Conservation (phyloP, 805 yeast species). For the Limtongia smithiae region DNA sequence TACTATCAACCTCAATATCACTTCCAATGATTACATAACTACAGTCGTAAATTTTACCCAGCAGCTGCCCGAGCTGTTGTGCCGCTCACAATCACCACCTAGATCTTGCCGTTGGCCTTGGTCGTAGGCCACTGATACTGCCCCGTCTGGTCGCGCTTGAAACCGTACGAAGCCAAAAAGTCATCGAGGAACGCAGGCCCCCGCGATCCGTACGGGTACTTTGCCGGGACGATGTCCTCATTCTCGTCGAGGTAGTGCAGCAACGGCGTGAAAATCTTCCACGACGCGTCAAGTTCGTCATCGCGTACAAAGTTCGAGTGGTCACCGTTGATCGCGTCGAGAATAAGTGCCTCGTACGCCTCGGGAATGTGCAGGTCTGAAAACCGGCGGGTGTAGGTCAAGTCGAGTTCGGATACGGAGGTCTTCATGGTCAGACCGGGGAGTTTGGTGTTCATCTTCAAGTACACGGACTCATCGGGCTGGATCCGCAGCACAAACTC, state of each 20-base stretch:
- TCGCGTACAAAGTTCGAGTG: slow-evolving; percentile 98
- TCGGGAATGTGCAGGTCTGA: slow-evolving; percentile 92
- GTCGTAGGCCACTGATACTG: slow-evolving; percentile 80
- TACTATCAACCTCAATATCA: too few species aligned
- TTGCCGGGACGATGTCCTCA: slow-evolving; percentile 59
- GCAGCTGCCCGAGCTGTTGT: too few species aligned
- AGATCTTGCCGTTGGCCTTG: slow-evolving; percentile 25
- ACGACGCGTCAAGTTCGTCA: slow-evolving; percentile 90
- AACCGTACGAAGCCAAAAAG: slow-evolving; percentile 68
- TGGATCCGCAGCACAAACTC: slow-evolving; percentile 92
- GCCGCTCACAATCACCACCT: too few species aligned
- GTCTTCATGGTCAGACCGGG: slow-evolving; percentile 87
- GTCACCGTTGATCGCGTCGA: slow-evolving; percentile 86
- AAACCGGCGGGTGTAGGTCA: slow-evolving; percentile 78
- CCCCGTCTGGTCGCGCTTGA: slow-evolving; percentile 58
- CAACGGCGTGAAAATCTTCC: slow-evolving; percentile 91
- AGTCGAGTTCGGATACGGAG: slow-evolving; percentile 82
- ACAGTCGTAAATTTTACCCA: too few species aligned
- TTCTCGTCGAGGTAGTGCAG: slow-evolving; percentile 73
- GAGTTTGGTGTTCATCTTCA: slow-evolving; percentile 88
- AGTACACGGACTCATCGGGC: slow-evolving; percentile 89
- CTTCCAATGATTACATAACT: too few species aligned
- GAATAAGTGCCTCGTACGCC: slow-evolving; percentile 92
- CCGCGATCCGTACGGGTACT: slow-evolving; percentile 85
- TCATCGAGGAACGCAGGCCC: slow-evolving; percentile 69